These are phyloP conservation scores for Rehmannia glutinosa DNA, from an alignment of 257 asterid species.

Conservation along the genomic window DNA sequence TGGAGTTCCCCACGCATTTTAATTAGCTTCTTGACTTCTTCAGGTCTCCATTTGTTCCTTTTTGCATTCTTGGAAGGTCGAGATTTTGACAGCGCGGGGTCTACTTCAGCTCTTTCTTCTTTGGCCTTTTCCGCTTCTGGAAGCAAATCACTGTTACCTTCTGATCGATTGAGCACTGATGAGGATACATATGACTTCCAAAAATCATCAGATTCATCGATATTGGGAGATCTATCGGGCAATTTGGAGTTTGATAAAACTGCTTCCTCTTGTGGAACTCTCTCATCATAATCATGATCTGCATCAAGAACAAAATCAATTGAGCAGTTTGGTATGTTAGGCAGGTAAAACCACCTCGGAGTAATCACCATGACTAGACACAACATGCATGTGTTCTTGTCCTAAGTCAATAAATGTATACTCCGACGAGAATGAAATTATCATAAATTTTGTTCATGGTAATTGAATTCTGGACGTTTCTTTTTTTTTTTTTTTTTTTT, in stretches of 20 bases:
- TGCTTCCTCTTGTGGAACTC: slow-evolving; percentile 36
- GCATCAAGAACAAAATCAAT: slow-evolving; percentile 20
- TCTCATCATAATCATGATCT: slow-evolving; percentile 40
- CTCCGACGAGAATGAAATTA: not conserved
- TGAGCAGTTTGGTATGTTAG: not conserved
- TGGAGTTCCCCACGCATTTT: slow-evolving; percentile 80
- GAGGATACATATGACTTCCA: slow-evolving; percentile 45
- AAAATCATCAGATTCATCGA: slow-evolving; percentile 46
- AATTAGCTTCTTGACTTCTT: slow-evolving; percentile 75
- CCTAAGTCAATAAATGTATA: too few species aligned
- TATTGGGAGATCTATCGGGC: slow-evolving; percentile 19
- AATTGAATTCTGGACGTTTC: not conserved
- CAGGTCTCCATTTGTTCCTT: slow-evolving; percentile 90
- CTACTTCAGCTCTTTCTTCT: slow-evolving; percentile 37
- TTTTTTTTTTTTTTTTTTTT: not conserved
- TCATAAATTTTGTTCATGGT: not conserved
- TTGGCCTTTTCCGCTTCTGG: slow-evolving; percentile 29
- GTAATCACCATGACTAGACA: not conserved
- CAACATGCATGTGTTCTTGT: not conserved
- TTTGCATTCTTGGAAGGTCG: slow-evolving; percentile 46
- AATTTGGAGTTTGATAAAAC: slow-evolving; percentile 29
- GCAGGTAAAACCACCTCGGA: not conserved
- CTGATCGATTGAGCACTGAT: slow-evolving; percentile 23
- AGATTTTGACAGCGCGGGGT: slow-evolving; percentile 36
- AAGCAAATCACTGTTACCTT: slow-evolving; percentile 26